phyloP scores from a whole-genome alignment of 73 alveolate species.

The Tetrahymena malaccensis region DNA sequence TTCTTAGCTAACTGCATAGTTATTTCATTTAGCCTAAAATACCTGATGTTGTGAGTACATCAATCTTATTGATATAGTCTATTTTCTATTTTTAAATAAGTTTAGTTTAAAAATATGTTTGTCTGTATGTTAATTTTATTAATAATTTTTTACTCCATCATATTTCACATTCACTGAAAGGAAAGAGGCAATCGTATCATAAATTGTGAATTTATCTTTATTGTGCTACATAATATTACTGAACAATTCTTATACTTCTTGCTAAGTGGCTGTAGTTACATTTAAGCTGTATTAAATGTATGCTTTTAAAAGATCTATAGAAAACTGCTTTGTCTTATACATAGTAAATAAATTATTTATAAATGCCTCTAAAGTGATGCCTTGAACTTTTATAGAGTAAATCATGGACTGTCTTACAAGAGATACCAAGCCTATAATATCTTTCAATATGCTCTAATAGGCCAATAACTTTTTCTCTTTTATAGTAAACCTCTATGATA shows the following conservation, averaged over 20 bases:
- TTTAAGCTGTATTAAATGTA: neutral
- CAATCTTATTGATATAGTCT: neutral
- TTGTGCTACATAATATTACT: neutral
- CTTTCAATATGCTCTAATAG: neutral
- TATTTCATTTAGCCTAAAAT: neutral
- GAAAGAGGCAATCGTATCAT: neutral
- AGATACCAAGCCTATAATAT: neutral
- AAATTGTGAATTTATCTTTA: neutral
- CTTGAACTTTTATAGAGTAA: neutral
- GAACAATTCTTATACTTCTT: neutral
- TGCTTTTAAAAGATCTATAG: neutral
- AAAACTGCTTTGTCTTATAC: neutral
- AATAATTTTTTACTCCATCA: neutral
- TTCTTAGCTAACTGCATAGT: neutral
- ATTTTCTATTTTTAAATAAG: neutral
- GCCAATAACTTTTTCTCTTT: neutral
- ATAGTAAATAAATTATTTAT: neutral
- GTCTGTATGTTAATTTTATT: neutral
- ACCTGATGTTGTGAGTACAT: neutral
- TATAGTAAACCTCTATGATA: neutral
- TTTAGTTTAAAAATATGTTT: neutral
- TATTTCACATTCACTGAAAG: neutral
- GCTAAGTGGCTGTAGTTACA: neutral
- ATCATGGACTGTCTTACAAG: neutral
- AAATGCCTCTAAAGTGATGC: neutral